Percentiles rank a stretch among this genome's conserved stretches.
phyloP scores from a whole-genome alignment of 768 basidiomycete species.

The Suillus lakei region DNA sequence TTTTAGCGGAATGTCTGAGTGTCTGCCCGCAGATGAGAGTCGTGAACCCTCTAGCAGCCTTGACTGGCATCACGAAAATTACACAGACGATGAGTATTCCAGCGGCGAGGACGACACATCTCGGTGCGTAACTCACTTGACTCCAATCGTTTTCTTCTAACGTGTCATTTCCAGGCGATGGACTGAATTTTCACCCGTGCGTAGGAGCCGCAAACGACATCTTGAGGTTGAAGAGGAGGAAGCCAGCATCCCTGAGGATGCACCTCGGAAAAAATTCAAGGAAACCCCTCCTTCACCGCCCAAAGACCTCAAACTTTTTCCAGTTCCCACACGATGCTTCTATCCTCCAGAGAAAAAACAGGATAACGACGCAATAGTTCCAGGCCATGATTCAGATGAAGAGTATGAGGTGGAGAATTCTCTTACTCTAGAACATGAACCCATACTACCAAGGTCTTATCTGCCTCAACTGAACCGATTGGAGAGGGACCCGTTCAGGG shows the following conservation, averaged over 20 bases:
- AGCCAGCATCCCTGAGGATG: not conserved
- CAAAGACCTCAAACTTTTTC: not conserved
- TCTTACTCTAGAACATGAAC: not conserved
- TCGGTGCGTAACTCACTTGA: not conserved
- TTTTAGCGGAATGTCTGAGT: not conserved
- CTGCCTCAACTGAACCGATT: not conserved
- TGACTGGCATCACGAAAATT: not conserved
- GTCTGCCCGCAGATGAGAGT: not conserved
- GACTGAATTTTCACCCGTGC: not conserved
- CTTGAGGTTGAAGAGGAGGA: not conserved
- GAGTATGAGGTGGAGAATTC: conserved; percentile 4
- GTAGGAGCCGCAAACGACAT: not conserved
- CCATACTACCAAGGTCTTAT: not conserved
- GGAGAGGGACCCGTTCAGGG: not conserved
- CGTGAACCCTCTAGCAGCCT: not conserved
- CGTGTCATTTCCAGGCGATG: not conserved
- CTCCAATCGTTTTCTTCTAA: not conserved
- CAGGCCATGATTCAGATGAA: not conserved
- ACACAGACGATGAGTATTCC: not conserved
- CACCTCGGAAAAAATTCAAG: conserved; percentile 1
- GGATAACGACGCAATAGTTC: not conserved
- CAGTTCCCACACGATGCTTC: not conserved
- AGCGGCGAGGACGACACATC: not conserved
- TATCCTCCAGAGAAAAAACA: not conserved
- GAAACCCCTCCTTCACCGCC: not conserved